phyloP scores from a whole-genome alignment of 306 rosid genomes.

The Glycine tomentella region DNA sequence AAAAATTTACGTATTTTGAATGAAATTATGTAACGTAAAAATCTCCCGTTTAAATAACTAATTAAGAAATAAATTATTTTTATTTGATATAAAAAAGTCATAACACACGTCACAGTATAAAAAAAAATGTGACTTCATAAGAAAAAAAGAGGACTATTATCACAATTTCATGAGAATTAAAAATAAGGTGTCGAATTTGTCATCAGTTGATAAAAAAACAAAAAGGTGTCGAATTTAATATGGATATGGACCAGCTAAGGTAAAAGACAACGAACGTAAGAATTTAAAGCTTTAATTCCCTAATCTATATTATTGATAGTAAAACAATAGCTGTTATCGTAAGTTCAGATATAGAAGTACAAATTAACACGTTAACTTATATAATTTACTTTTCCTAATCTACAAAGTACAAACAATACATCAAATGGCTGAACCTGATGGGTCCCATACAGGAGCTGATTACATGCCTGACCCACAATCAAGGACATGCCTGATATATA shows the following conservation, averaged over 20 bases:
- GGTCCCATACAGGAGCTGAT: not conserved
- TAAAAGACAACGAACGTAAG: not conserved
- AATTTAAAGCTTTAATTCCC: not conserved
- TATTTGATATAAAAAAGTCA: not conserved
- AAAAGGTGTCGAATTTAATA: not conserved
- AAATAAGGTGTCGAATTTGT: not conserved
- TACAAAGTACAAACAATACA: slow-evolving; percentile 15
- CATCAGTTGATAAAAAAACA: too few relatives aligned
- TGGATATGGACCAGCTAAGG: not conserved
- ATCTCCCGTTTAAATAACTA: too few relatives aligned
- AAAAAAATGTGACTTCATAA: too few relatives aligned
- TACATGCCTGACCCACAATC: slow-evolving; percentile 7
- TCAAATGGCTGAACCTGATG: slow-evolving; percentile 10
- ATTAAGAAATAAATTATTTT: not conserved
- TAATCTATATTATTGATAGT: not conserved
- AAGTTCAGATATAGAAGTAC: not conserved
- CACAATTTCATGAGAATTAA: too few relatives aligned
- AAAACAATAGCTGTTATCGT: not conserved
- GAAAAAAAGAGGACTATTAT: too few relatives aligned
- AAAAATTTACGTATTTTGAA: too few relatives aligned
- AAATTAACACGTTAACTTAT: not conserved
- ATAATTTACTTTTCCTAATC: not conserved
- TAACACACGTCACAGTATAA: not conserved
- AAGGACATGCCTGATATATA: not conserved
- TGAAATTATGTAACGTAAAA: too few relatives aligned